Conservation (phyloP, 2,329 filamentous ascomycete genomes). For the Aspergillus glaucus region DNA sequence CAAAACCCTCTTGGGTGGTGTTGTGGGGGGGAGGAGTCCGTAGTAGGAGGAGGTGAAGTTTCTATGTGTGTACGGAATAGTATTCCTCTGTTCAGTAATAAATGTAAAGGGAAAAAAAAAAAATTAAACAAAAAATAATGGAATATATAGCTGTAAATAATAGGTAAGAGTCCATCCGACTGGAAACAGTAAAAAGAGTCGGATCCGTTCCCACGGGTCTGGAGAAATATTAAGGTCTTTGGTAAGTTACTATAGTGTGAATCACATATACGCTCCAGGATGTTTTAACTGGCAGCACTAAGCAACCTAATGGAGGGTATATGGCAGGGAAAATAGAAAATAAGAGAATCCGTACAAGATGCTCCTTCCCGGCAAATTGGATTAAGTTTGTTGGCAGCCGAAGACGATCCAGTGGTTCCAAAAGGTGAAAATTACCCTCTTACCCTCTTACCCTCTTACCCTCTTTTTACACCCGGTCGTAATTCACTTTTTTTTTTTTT, state of each 20-base stretch:
- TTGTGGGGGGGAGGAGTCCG: slow-evolving; percentile 6
- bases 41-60: not conserved
- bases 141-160: not conserved
- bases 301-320: not conserved
- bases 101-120: not conserved
- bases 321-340: slow-evolving; percentile 1
- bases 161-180: not conserved
- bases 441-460: too few relatives aligned
- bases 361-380: slow-evolving; percentile 26
- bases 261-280: not conserved
- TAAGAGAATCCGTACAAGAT: not conserved
- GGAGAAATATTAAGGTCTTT: slow-evolving; percentile 5
- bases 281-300: too few relatives aligned
- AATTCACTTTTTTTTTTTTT: too few relatives aligned
- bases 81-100: not conserved
- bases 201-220: slow-evolving; percentile 1
- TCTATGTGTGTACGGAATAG: not conserved
- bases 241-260: not conserved
- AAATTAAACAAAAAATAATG: not conserved
- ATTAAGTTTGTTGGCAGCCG: slow-evolving; percentile 32
- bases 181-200: not conserved
- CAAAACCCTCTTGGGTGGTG: not conserved
- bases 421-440: slow-evolving; percentile 6
- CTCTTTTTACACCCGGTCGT: too few relatives aligned
- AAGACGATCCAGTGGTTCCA: slow-evolving; percentile 20